Percentiles rank a stretch among this genome's conserved stretches.
These are phyloP conservation scores for Entomortierella chlamydospora DNA, from an alignment of 192 early-diverging fungal species.

Conservation along the genomic window DNA sequence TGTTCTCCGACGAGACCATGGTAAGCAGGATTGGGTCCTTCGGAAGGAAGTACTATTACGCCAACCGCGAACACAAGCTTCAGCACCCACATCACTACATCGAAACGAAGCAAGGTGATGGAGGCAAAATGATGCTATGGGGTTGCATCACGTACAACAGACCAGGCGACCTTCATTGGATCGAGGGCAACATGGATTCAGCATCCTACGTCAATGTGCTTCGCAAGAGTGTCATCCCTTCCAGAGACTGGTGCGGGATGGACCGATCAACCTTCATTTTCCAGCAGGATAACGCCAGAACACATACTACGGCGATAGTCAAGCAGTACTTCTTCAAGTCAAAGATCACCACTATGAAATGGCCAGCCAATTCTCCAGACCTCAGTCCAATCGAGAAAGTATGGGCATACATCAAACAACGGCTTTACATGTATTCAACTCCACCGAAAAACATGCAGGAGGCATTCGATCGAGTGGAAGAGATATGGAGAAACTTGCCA, in stretches of 20 bases:
- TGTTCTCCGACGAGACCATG: slow-evolving; percentile 28
- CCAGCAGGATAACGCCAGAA: slow-evolving; percentile 13
- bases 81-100: not conserved
- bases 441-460: not conserved
- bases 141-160: not conserved
- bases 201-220: not conserved
- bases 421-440: not conserved
- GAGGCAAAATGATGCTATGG: slow-evolving; percentile 12
- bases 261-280: slow-evolving; percentile 5
- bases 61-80: not conserved
- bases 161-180: not conserved
- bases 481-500: not conserved
- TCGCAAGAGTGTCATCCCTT: not conserved
- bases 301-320: slow-evolving; percentile 5
- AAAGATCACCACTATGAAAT: slow-evolving; percentile 14
- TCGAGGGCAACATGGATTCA: not conserved
- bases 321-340: slow-evolving; percentile 4
- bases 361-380: slow-evolving; percentile 23
- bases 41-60: not conserved
- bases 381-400: slow-evolving; percentile 26
- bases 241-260: not conserved
- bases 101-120: not conserved
- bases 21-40: slow-evolving; percentile 8
- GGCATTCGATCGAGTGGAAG: slow-evolving; percentile 8
- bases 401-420: slow-evolving; percentile 6